Conservation (phyloP, 495 filamentous ascomycete genomes). For the Penicillium steckii region DNA sequence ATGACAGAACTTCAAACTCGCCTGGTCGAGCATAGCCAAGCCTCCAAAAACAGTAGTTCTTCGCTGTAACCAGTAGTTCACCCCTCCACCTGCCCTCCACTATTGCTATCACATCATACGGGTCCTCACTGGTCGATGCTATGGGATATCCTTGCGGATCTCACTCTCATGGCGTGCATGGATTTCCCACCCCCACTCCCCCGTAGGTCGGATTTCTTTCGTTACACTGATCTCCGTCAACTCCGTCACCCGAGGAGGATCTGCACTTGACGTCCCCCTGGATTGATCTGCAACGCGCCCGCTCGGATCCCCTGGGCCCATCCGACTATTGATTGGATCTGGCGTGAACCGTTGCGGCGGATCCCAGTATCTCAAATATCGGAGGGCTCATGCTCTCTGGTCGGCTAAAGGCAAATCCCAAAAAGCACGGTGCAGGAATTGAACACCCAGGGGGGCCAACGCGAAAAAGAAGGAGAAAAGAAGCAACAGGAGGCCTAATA, state of each 20-base stretch:
- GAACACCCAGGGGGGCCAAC: not conserved
- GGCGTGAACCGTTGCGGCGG: slow-evolving; percentile 27
- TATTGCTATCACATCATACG: too few relatives aligned
- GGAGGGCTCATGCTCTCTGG: not conserved
- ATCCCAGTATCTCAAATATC: slow-evolving; percentile 36
- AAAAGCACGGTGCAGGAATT: not conserved
- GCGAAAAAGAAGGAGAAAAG: not conserved
- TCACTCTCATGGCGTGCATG: slow-evolving; percentile 17
- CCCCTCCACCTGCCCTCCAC: slow-evolving; percentile 6
- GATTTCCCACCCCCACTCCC: not conserved
- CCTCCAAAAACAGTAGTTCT: not conserved
- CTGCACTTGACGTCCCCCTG: slow-evolving; percentile 22
- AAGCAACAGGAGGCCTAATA: not conserved
- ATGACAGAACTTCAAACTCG: not conserved
- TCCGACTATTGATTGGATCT: slow-evolving; percentile 34
- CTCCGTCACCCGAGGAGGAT: slow-evolving; percentile 15
- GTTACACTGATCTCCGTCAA: slow-evolving; percentile 13
- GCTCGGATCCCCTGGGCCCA: slow-evolving; percentile 27
- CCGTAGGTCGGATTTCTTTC: not conserved
- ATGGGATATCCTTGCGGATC: slow-evolving; percentile 2
- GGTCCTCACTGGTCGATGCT: not conserved
- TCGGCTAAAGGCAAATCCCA: slow-evolving; percentile 5
- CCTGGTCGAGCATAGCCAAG: not conserved
- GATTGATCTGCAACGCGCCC: slow-evolving; percentile 24
- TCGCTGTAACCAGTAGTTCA: not conserved